Conservation (phyloP, 257 asterid species). For the Datura wrightii region DNA sequence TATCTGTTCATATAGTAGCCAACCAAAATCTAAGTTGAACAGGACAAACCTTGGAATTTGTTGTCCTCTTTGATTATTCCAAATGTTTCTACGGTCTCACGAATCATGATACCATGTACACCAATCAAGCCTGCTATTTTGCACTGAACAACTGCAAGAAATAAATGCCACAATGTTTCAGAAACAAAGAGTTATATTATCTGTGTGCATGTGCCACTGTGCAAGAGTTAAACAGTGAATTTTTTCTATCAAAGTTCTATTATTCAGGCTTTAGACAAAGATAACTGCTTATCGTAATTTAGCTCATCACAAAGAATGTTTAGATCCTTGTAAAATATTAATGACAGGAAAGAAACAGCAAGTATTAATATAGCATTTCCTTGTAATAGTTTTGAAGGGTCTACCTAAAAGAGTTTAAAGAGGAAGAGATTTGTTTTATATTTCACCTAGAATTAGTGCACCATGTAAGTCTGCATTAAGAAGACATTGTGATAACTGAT, state of each 20-base stretch:
- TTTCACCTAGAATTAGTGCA: slow-evolving; percentile 73
- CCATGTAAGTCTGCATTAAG: slow-evolving; percentile 85
- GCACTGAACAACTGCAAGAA: slow-evolving; percentile 72
- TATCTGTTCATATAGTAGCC: neutral
- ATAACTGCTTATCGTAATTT: neutral
- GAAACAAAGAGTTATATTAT: neutral
- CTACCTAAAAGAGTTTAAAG: slow-evolving; percentile 24
- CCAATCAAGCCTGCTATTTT: slow-evolving; percentile 59
- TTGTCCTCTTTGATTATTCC: slow-evolving; percentile 81
- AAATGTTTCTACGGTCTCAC: slow-evolving; percentile 86
- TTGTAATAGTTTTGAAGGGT: neutral
- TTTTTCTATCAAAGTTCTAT: neutral
- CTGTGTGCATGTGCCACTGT: neutral
- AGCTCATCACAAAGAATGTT: neutral
- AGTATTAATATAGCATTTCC: slow-evolving; percentile 26
- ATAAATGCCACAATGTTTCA: neutral
- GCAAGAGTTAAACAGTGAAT: slow-evolving; percentile 20
- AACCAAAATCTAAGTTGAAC: neutral
- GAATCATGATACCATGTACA: slow-evolving; percentile 76
- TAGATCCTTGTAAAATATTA: slow-evolving; percentile 13
- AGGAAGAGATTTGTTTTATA: slow-evolving; percentile 26
- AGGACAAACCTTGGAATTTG: slow-evolving; percentile 69
- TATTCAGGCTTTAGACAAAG: slow-evolving; percentile 18
- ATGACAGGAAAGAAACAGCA: neutral
- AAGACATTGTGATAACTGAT: slow-evolving; percentile 75